Conservation (phyloP, 2,329 filamentous ascomycete species). For the Pseudonectria foliicola region DNA sequence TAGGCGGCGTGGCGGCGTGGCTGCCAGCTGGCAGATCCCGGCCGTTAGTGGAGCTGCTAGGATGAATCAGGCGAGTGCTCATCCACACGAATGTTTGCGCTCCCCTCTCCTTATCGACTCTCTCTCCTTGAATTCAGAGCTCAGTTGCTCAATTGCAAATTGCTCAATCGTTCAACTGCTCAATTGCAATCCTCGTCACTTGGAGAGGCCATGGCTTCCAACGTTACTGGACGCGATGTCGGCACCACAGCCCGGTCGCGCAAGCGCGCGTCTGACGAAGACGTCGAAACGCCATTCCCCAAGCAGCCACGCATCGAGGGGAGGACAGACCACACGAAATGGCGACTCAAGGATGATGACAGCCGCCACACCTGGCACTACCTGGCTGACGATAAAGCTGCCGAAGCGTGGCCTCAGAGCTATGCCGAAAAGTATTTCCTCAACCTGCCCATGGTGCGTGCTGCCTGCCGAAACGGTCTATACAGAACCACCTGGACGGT, state of each 20-base stretch:
- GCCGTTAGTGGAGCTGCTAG: too few species aligned
- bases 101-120: too few species aligned
- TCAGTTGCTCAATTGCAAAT: too few species aligned
- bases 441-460: constrained; percentile 65
- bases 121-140: too few species aligned
- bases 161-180: too few species aligned
- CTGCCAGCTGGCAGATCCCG: too few species aligned
- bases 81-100: too few species aligned
- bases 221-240: constrained; percentile 22
- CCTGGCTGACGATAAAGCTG: constrained; percentile 63
- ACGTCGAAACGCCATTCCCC: constrained; percentile 27
- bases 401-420: constrained; percentile 75
- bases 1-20: too few species aligned
- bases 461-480: background rate
- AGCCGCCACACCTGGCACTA: constrained; percentile 95
- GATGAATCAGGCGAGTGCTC: too few species aligned
- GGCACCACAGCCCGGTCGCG: constrained; percentile 25
- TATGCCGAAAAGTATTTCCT: constrained; percentile 85
- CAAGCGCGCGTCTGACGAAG: constrained; percentile 37
- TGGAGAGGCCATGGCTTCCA: constrained; percentile 19
- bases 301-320: constrained; percentile 43
- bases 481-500: constrained; percentile 4
- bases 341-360: constrained; percentile 76
- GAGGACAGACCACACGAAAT: constrained; percentile 72
- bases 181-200: too few species aligned